These are phyloP conservation scores for Myriosclerotinia scirpicola DNA, from an alignment of 2,329 filamentous ascomycete species.

Conservation along the genomic window DNA sequence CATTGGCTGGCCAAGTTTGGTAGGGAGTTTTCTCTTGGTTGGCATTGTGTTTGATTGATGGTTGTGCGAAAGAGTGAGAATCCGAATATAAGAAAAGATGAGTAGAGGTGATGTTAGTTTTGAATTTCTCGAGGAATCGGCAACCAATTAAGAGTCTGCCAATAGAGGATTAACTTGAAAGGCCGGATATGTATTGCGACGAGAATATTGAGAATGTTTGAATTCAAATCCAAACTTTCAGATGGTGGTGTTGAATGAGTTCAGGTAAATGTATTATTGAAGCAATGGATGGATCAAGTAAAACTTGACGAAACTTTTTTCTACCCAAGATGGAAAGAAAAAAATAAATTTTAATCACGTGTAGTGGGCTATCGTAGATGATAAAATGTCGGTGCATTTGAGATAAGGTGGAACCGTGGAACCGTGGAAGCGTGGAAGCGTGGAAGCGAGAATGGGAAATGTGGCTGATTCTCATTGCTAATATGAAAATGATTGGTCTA, in stretches of 20 bases:
- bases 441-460: too few relatives aligned
- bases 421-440: too few relatives aligned
- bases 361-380: neutral
- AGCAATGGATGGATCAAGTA: conserved; percentile 16
- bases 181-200: neutral
- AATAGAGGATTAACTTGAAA: neutral
- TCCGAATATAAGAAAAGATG: neutral
- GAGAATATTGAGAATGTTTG: neutral
- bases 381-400: neutral
- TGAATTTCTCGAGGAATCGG: neutral
- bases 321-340: conserved; percentile 21
- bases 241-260: conserved; percentile 14
- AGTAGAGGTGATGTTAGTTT: neutral
- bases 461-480: neutral
- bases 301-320: conserved; percentile 21
- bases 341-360: conserved; percentile 20
- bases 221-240: neutral
- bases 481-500: neutral
- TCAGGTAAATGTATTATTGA: conserved; percentile 9
- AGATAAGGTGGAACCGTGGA: neutral
- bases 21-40: conserved; percentile 60
- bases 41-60: conserved; percentile 47
- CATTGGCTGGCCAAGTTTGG: conserved; percentile 56
- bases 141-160: neutral
- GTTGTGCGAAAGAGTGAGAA: neutral